These are phyloP conservation scores for Colletotrichum chlorophyti DNA, from an alignment of 2,329 filamentous ascomycete genomes.

Conservation along the genomic window DNA sequence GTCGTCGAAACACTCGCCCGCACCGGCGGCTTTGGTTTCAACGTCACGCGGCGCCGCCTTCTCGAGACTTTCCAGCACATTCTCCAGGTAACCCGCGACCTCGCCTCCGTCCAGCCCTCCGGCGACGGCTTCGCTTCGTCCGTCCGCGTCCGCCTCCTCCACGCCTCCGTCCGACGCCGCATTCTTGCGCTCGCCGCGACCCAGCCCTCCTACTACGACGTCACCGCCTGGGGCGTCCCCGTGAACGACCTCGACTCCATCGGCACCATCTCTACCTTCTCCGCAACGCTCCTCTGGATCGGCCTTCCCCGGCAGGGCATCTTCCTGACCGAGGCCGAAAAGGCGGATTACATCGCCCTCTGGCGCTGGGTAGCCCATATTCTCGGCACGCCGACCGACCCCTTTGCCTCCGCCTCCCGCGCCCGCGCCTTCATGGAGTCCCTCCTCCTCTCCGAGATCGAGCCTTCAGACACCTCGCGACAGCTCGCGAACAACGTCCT, in stretches of 20 bases:
- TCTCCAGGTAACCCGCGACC: conserved; percentile 71
- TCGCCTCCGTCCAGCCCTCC: conserved; percentile 71
- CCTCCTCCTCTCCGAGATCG: conserved; percentile 69
- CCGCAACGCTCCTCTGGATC: conserved; percentile 70
- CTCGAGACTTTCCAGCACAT: conserved; percentile 79
- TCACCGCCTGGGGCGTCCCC: conserved; percentile 64
- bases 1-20: conserved; percentile 77
- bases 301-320: conserved; percentile 77
- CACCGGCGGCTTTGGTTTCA: conserved; percentile 76
- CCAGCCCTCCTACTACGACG: conserved; percentile 65
- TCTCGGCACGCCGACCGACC: conserved; percentile 70
- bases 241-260: conserved; percentile 81
- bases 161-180: conserved; percentile 67
- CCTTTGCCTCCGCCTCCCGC: conserved; percentile 60
- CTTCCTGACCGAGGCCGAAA: conserved; percentile 66
- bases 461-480: conserved; percentile 67
- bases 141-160: conserved; percentile 69
- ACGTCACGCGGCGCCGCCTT: conserved; percentile 68
- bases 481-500: conserved; percentile 80
- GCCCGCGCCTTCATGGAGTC: conserved; percentile 73
- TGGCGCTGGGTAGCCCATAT: conserved; percentile 79
- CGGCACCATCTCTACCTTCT: conserved; percentile 75
- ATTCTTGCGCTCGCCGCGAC: conserved; percentile 63
- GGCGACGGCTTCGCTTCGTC: conserved; percentile 68
- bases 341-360: conserved; percentile 73